Conservation (phyloP, 768 basidiomycete genomes). For the Amanita rubescens region DNA sequence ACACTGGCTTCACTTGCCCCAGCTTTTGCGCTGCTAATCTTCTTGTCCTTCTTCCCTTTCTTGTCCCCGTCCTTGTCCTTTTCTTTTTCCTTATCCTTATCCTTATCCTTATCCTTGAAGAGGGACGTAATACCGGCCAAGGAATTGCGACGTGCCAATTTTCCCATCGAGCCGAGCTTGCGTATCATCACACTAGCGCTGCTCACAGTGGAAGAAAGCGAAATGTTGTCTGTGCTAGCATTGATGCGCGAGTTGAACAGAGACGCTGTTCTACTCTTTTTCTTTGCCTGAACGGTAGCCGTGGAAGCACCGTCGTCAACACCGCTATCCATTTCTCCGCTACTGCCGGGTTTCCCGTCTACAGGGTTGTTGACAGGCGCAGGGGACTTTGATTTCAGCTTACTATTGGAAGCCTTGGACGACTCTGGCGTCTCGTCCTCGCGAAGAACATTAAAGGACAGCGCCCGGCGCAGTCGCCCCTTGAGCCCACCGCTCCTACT, state of each 20-base stretch:
- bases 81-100: slow-evolving; percentile 29
- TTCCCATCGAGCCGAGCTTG: slow-evolving; percentile 80
- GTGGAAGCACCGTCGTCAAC: slow-evolving; percentile 35
- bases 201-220: slow-evolving; percentile 88
- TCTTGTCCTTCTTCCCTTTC: slow-evolving; percentile 29
- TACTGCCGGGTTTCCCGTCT: slow-evolving; percentile 16
- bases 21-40: slow-evolving; percentile 47
- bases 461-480: slow-evolving; percentile 63
- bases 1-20: slow-evolving; percentile 55
- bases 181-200: slow-evolving; percentile 94
- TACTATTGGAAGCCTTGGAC: slow-evolving; percentile 17
- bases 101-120: slow-evolving; percentile 74
- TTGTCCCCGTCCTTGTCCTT: slow-evolving; percentile 55
- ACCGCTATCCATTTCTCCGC: slow-evolving; percentile 22
- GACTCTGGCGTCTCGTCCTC: slow-evolving; percentile 45
- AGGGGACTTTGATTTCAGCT: slow-evolving; percentile 27
- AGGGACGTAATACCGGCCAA: slow-evolving; percentile 82
- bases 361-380: slow-evolving; percentile 23
- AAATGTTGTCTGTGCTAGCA: slow-evolving; percentile 88
- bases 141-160: slow-evolving; percentile 74
- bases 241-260: slow-evolving; percentile 85
- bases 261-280: slow-evolving; percentile 57
- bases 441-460: slow-evolving; percentile 55
- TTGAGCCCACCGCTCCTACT: slow-evolving; percentile 67
- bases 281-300: slow-evolving; percentile 47